phyloP scores from a whole-genome alignment of 345 rosid genomes.

The Barbarea vulgaris region DNA sequence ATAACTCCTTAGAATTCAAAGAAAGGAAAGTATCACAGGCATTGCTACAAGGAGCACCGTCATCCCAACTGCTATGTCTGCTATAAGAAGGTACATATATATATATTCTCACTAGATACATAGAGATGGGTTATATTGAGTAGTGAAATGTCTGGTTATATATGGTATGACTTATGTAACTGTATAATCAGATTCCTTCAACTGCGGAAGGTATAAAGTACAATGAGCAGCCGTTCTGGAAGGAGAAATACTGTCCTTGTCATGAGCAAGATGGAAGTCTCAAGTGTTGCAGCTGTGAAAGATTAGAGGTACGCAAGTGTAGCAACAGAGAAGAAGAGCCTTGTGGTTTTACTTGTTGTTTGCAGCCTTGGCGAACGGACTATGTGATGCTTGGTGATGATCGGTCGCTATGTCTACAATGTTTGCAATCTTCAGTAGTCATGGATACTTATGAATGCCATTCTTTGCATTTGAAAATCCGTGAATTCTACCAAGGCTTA shows the following conservation, averaged over 20 bases:
- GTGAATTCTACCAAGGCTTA: constrained; percentile 79
- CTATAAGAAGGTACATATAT: background rate
- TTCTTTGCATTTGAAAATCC: constrained; percentile 65
- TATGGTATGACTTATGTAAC: too few relatives aligned
- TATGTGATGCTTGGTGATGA: constrained; percentile 64
- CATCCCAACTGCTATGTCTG: constrained; percentile 26
- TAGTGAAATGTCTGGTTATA: too few relatives aligned
- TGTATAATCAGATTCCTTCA: constrained; percentile 68
- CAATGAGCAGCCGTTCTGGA: constrained; percentile 52
- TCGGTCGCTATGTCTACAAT: constrained; percentile 69
- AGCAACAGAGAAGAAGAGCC: background rate
- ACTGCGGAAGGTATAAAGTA: constrained; percentile 51
- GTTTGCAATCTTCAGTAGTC: constrained; percentile 65
- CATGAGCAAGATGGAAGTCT: constrained; percentile 29
- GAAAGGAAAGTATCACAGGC: constrained; percentile 15
- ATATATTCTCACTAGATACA: too few relatives aligned
- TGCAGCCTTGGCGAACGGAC: constrained; percentile 52
- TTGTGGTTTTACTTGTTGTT: background rate
- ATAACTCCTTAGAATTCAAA: constrained; percentile 11
- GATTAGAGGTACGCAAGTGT: constrained; percentile 39
- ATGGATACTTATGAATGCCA: constrained; percentile 79
- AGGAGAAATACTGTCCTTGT: constrained; percentile 19
- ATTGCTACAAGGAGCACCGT: constrained; percentile 28
- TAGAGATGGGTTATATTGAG: too few relatives aligned
- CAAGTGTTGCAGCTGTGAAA: constrained; percentile 39